Base-by-base conservation (phyloP, 148 eudicot genomes). In the Camellia sinensis region DNA sequence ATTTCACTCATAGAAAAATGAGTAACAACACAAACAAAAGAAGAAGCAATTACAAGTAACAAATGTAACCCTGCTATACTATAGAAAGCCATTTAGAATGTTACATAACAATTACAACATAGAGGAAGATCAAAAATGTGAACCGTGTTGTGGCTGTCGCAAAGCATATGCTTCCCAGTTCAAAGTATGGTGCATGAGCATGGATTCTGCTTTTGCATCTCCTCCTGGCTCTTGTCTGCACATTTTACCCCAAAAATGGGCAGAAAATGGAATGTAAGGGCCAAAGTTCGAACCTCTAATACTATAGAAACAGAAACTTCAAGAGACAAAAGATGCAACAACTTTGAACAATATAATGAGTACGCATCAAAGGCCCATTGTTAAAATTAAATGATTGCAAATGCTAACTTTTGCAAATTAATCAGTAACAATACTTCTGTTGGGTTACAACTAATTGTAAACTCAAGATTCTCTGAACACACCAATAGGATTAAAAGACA, bases 191-290 rank as follows among this genome's bases (percentile, higher is more conserved):
- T 78, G 74, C 87, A 85, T 3, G 82, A 76, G 77, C 87, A 85
- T 11, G 84, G 3, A 71, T 76, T 79, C 77, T 81, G 64, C 66
- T 82, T 82, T 64, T 65, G 43, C 62, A 13, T 60, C 45, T 79
- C 78, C 66, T 85, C 84, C 73, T 85, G 78, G 53, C 79, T 85
- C 84, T 85, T 82, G 76, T 82, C 87, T 85, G 82, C 71, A 74
- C 41, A 48, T 48, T 61, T 61, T 40, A 73, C 37, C 37, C 37
- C 67, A 40, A 71, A 76, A 77, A 41, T 2, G 52, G 10, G 67
- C 52, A 21, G 41, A 13, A 40, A n/a, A 53, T 21, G 44, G 9
- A 37, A 22, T 37, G 11, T 9, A 57, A 14, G 6, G 21, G 13
- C 15, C 18, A 60, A 21, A 6, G 14, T 22, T 22, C n/a, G 50